phyloP scores from a whole-genome alignment of 2,329 filamentous ascomycete species.

The Sporothrix dimorphospora region DNA sequence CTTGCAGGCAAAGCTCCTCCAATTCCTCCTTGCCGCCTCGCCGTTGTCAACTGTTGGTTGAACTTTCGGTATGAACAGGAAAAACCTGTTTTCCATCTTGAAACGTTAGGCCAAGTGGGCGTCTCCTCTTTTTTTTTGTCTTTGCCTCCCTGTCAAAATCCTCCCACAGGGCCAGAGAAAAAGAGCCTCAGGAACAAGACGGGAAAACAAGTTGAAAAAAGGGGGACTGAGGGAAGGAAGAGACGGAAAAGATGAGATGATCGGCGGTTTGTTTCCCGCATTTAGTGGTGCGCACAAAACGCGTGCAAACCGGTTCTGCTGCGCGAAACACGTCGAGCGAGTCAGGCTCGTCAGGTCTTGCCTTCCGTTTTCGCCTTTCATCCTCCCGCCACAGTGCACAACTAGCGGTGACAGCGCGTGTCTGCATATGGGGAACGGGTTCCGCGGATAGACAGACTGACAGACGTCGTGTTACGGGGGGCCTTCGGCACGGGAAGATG shows the following conservation, averaged over 20 bases:
- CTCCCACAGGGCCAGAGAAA: too few relatives aligned
- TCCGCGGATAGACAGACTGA: background rate
- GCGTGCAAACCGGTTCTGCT: background rate
- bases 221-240: background rate
- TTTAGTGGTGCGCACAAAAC: background rate
- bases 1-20: background rate
- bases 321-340: too few relatives aligned
- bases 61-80: too few relatives aligned
- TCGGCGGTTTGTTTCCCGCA: background rate
- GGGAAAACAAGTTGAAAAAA: background rate
- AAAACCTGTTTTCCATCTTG: conserved; percentile 25
- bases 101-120: background rate
- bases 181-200: background rate
- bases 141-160: background rate
- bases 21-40: background rate
- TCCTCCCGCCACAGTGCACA: background rate
- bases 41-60: too few relatives aligned
- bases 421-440: background rate
- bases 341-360: background rate
- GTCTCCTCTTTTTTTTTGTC: conserved; percentile 20
- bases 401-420: background rate
- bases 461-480: background rate
- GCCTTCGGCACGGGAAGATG: background rate
- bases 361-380: background rate
- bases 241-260: conserved; percentile 6